Evolutionary conservation across 2,329 filamentous ascomycete genomes (phyloP).

Genomic region (Cercospora janseana): DNA sequence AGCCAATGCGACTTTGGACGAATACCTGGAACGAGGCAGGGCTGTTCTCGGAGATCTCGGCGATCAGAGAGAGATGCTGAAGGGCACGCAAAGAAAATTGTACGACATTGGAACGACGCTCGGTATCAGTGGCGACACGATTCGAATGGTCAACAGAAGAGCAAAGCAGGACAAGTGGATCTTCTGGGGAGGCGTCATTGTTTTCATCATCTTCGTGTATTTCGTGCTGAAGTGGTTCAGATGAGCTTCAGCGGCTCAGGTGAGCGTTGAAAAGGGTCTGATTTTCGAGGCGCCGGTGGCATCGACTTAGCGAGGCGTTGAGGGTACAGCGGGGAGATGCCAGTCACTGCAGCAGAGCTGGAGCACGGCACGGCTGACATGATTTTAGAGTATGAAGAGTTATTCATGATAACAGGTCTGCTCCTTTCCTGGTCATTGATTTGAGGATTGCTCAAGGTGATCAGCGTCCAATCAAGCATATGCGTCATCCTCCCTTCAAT

Average conservation of each 20-base stretch:
- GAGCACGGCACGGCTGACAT: slow-evolving; percentile 1
- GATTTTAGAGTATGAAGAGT: slow-evolving; percentile 4
- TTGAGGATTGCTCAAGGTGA: not conserved
- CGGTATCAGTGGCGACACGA: slow-evolving; percentile 91
- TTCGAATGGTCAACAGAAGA: slow-evolving; percentile 89
- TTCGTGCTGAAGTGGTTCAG: slow-evolving; percentile 81
- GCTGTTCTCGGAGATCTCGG: slow-evolving; percentile 86
- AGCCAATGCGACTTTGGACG: slow-evolving; percentile 83
- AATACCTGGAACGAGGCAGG: slow-evolving; percentile 87
- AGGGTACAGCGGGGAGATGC: not conserved
- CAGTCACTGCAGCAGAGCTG: not conserved
- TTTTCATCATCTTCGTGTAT: slow-evolving; percentile 92
- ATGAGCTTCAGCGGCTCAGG: too few relatives aligned
- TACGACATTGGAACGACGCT: slow-evolving; percentile 94
- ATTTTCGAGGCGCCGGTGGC: not conserved
- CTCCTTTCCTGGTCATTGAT: not conserved
- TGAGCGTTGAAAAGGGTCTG: not conserved
- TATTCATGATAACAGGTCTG: not conserved
- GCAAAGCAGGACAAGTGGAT: slow-evolving; percentile 98
- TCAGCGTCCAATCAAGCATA: slow-evolving; percentile 22
- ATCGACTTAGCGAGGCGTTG: slow-evolving; percentile 20
- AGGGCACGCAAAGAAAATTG: slow-evolving; percentile 84
- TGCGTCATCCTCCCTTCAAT: slow-evolving; percentile 19
- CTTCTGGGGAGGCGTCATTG: slow-evolving; percentile 78
- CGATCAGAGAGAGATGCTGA: slow-evolving; percentile 89